phyloP scores from a whole-genome alignment of 2,329 filamentous ascomycete genomes.

The Calonectria hongkongensis region DNA sequence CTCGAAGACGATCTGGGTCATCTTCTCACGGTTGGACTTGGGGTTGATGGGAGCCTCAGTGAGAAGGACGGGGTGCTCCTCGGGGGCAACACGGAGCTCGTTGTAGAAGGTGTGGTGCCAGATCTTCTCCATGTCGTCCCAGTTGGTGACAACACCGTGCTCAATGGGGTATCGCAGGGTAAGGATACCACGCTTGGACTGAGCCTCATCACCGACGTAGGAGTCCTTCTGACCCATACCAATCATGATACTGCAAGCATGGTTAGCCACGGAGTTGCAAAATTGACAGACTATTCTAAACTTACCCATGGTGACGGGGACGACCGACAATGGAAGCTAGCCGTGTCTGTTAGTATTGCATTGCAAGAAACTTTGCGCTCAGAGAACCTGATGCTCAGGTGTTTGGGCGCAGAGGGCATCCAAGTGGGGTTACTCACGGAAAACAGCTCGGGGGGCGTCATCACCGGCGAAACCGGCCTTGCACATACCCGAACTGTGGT shows the following conservation, averaged over 20 bases:
- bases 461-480: conserved; percentile 99
- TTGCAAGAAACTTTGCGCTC: conserved; percentile 39
- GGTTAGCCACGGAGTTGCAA: conserved; percentile 42
- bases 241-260: conserved; percentile 93
- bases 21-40: conserved; percentile 99
- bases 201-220: conserved; percentile 99
- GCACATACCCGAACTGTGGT: conserved; percentile 98
- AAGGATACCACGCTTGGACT: conserved; percentile 99
- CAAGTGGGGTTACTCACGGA: conserved; percentile 86
- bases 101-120: conserved; percentile 99
- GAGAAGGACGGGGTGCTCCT: conserved; percentile 99
- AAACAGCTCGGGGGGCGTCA: conserved; percentile 99
- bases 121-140: conserved; percentile 99
- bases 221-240: conserved; percentile 99
- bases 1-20: conserved; percentile 99
- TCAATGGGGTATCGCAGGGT: conserved; percentile 99
- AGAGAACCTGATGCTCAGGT: conserved; percentile 42
- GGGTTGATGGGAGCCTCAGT: conserved; percentile 99
- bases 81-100: conserved; percentile 99
- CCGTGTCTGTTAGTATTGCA: conserved; percentile 60
- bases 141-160: conserved; percentile 99
- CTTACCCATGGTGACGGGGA: conserved; percentile 99
- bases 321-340: conserved; percentile 99
- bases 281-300: conserved; percentile 54
- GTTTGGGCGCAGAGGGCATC: conserved; percentile 44